phyloP scores from a whole-genome alignment of 2,329 filamentous ascomycete species.

The Coleophoma cylindrospora region DNA sequence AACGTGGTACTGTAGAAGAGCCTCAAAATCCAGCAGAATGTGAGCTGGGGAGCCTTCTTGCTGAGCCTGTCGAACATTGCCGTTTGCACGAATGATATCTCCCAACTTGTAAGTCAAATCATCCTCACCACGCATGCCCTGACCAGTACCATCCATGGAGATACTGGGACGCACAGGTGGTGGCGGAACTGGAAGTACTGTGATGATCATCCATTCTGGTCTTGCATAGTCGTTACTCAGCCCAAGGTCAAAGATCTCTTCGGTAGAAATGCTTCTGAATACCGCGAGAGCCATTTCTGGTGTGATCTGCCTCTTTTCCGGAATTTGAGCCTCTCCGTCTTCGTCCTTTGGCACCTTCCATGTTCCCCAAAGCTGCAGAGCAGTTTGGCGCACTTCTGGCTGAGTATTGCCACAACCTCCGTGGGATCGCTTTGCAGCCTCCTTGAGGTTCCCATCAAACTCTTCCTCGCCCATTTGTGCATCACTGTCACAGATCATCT shows the following conservation, averaged over 20 bases:
- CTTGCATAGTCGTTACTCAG: constrained; percentile 92
- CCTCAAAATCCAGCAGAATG: constrained; percentile 86
- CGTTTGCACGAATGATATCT: constrained; percentile 96
- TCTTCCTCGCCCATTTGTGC: constrained; percentile 62
- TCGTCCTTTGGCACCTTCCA: constrained; percentile 72
- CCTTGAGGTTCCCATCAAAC: constrained; percentile 53
- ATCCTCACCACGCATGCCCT: constrained; percentile 92
- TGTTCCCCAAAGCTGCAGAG: constrained; percentile 73
- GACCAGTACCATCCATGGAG: constrained; percentile 89
- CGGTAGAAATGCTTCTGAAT: constrained; percentile 77
- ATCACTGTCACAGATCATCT: constrained; percentile 78
- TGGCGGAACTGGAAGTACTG: constrained; percentile 89
- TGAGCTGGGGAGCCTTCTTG: constrained; percentile 89
- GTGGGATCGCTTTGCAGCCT: constrained; percentile 54
- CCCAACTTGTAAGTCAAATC: constrained; percentile 99
- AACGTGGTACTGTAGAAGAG: constrained; percentile 92
- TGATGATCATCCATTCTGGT: constrained; percentile 97
- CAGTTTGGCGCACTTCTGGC: constrained; percentile 82
- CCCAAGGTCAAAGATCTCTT: constrained; percentile 81
- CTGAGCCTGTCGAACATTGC: constrained; percentile 86
- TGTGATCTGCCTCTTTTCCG: constrained; percentile 77
- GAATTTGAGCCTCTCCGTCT: constrained; percentile 62
- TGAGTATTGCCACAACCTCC: constrained; percentile 92
- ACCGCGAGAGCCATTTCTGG: constrained; percentile 82
- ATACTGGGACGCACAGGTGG: constrained; percentile 96